Evolutionary conservation across 2,329 filamentous ascomycete genomes (phyloP).

Genomic region (Colletotrichum liaoningense): DNA sequence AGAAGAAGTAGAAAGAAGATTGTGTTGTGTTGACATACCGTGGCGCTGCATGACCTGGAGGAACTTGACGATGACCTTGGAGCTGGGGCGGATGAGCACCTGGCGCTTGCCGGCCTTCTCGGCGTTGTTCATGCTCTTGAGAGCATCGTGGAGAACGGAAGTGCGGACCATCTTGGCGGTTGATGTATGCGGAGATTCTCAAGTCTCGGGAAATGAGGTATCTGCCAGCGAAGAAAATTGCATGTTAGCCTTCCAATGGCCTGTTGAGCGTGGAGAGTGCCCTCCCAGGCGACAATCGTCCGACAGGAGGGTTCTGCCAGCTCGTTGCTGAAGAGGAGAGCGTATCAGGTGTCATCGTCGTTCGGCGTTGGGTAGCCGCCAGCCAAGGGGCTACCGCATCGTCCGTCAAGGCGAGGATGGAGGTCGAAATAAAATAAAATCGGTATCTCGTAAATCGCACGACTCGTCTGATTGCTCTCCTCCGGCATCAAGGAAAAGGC

Average conservation of each 20-base stretch:
- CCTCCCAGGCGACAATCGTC: conserved; percentile 57
- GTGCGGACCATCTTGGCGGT: conserved; percentile 98
- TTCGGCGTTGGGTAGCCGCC: conserved; percentile 38
- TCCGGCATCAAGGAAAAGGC: conserved; percentile 64
- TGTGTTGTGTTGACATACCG: conserved; percentile 74
- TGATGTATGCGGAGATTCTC: conserved; percentile 76
- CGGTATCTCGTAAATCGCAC: conserved; percentile 27
- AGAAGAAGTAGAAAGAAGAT: not conserved
- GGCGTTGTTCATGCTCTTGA: conserved; percentile 99
- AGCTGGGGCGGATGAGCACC: conserved; percentile 96
- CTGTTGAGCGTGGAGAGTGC: conserved; percentile 76
- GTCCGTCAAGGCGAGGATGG: conserved; percentile 18
- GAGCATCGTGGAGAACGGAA: conserved; percentile 98
- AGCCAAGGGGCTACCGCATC: conserved; percentile 18
- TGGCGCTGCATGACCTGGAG: conserved; percentile 99
- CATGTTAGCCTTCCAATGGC: conserved; percentile 72
- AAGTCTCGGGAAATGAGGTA: conserved; percentile 78
- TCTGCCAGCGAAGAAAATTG: conserved; percentile 58
- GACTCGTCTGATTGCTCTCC: conserved; percentile 69
- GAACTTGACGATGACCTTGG: conserved; percentile 99
- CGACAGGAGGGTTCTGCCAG: conserved; percentile 75
- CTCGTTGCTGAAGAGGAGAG: conserved; percentile 73
- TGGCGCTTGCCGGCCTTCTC: conserved; percentile 99
- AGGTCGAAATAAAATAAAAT: not conserved
- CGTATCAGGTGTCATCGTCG: conserved; percentile 61